Conservation (phyloP, 2,329 filamentous ascomycete species). For the Diaporthe sp. region DNA sequence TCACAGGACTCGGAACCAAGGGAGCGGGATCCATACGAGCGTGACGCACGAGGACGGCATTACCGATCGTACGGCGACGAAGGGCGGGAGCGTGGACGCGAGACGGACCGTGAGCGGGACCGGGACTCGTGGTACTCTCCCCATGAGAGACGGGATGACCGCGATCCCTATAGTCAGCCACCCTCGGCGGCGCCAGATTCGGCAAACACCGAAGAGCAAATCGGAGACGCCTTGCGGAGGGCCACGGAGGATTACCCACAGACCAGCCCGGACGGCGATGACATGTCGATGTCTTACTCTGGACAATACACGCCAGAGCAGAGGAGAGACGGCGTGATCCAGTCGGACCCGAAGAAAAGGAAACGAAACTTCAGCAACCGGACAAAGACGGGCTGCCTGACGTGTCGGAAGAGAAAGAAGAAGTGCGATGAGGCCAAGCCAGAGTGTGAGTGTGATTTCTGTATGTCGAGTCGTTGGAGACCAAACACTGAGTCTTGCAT, state of each 20-base stretch:
- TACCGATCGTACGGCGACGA: slow-evolving; percentile 62
- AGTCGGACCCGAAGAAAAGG: slow-evolving; percentile 76
- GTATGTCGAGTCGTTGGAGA: not conserved
- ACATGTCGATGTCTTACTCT: slow-evolving; percentile 57
- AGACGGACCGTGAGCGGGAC: slow-evolving; percentile 53
- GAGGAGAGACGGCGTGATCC: slow-evolving; percentile 63
- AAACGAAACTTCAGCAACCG: slow-evolving; percentile 92
- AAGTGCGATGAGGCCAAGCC: slow-evolving; percentile 97
- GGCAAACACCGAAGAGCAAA: slow-evolving; percentile 65
- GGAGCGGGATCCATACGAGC: slow-evolving; percentile 41
- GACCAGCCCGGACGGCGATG: slow-evolving; percentile 69
- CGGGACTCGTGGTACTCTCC: slow-evolving; percentile 64
- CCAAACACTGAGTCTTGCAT: slow-evolving; percentile 38
- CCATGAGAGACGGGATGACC: slow-evolving; percentile 61
- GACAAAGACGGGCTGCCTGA: slow-evolving; percentile 96
- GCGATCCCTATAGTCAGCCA: slow-evolving; percentile 61
- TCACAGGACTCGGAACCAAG: slow-evolving; percentile 44
- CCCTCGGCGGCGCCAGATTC: slow-evolving; percentile 61
- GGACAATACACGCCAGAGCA: slow-evolving; percentile 63
- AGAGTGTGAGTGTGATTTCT: slow-evolving; percentile 76
- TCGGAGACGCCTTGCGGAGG: slow-evolving; percentile 60
- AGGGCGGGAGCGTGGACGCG: slow-evolving; percentile 58
- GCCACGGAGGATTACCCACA: slow-evolving; percentile 64
- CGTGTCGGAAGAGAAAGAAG: slow-evolving; percentile 93
- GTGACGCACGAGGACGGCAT: slow-evolving; percentile 51